Percentiles rank a stretch among this genome's conserved stretches.
Conservation (phyloP, 1,284 basidiomycete species). For the Apiotrichum gracile region DNA sequence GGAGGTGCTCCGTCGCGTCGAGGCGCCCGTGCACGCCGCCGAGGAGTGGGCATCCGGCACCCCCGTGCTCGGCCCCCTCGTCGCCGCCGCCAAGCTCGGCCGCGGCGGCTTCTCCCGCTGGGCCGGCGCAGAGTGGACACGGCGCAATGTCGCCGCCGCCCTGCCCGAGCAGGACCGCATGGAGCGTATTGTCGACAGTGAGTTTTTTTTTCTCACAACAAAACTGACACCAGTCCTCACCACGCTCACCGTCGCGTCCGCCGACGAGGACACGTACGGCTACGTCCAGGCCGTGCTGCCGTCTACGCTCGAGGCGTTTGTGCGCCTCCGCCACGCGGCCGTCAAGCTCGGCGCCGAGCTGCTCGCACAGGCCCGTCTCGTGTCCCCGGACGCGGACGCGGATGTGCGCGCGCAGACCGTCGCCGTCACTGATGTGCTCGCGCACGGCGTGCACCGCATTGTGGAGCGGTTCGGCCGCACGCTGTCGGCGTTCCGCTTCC, state of each 20-base stretch:
- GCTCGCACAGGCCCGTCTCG: conserved; percentile 9
- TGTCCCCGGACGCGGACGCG: conserved; percentile 6
- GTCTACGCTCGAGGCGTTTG: conserved; percentile 37
- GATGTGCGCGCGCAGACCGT: conserved; percentile 5
- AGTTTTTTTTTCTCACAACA: conserved; percentile 7
- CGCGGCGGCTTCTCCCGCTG: conserved; percentile 15
- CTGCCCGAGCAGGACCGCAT: conserved; percentile 27
- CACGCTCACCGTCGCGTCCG: conserved; percentile 29
- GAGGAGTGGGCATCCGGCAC: conserved; percentile 10
- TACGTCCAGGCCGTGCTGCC: conserved; percentile 39
- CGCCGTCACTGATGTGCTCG: conserved; percentile 15
- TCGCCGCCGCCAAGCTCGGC: conserved; percentile 1
- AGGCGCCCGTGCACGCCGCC: conserved; percentile 6
- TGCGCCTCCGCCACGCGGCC: conserved; percentile 27
- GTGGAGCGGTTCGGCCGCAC: conserved; percentile 30
- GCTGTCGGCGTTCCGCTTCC: conserved; percentile 38
- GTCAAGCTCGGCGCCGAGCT: conserved; percentile 22
- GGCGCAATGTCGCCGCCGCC: conserved; percentile 16
- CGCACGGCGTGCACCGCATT: conserved; percentile 26
- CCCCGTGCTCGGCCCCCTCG: conserved; percentile 10
- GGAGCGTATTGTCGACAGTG: conserved; percentile 34
- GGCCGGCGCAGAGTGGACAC: conserved; percentile 33
- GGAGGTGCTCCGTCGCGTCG: conserved; percentile 6
- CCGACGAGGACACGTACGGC: conserved; percentile 41
- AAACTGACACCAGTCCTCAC: conserved; percentile 25